Evolutionary conservation across 768 basidiomycete genomes (phyloP), one percentile per base, ranked within the genome.

Genomic region (Tricholoma matsutake): DNA sequence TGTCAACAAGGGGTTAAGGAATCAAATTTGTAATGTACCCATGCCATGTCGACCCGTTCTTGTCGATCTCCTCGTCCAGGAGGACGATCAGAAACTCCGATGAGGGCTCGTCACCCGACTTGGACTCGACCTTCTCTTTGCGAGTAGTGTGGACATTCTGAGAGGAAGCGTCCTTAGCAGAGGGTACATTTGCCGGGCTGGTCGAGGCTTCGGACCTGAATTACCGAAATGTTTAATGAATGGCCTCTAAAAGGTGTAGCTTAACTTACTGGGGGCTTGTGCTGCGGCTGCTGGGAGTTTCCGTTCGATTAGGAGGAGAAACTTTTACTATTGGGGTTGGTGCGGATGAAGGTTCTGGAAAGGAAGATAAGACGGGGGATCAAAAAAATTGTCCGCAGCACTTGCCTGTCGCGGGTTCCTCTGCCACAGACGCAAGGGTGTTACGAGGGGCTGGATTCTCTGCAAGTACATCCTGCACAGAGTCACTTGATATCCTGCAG

Each of bases 21-120:
- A 9, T 28, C 9, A 53, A 16, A 25, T 28, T 18, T 43, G 29
- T 32, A 20, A 68, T 76, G 45, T 64, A 81, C 79, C 78, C 78
- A 65, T 81, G 79, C 79, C 79, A 81, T 20, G 78, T 74, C 45
- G 69, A 64, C 20, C 62, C 59, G 54, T 74, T 72, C 32, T 69
- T 71, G 43, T 75, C 73, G 2, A 72, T 65, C 52, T 64, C 70
- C 49, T 75, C 74, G 43, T 78, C 77, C 53, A 80, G 65, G 35
- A 79, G 62, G n/a, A 78, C 72, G 41, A 80, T 73, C 14, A 77
- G 61, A 63, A 78, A 77, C 59, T 77, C 71, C 2, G 67, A 65
- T 11, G 64, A 35, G 13, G 62, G 32, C 18, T 69, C 54, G 63
- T 65, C 60, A 56, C 65, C 61, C 31, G 56, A 13, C 54, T 62